Conservation (phyloP, 2,329 filamentous ascomycete genomes). For the Aspergillus sp. region DNA sequence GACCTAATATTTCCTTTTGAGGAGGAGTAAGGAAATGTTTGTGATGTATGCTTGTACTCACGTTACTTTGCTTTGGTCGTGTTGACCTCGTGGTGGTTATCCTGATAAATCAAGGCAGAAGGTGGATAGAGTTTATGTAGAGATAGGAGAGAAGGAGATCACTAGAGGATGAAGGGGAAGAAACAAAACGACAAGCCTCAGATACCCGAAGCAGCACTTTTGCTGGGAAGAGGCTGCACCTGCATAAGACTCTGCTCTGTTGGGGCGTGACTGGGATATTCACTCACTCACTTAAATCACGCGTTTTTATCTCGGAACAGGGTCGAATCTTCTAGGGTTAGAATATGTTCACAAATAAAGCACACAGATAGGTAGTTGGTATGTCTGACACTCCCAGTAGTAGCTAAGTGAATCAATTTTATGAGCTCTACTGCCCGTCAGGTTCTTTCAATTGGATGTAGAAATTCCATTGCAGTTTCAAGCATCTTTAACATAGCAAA, state of each 20-base stretch:
- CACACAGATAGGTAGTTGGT: not conserved
- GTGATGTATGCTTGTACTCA: not conserved
- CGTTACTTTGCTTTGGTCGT: not conserved
- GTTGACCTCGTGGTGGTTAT: not conserved
- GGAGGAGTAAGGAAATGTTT: not conserved
- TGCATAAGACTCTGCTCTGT: not conserved
- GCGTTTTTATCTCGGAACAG: not conserved
- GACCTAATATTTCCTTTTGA: not conserved
- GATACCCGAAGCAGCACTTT: not conserved
- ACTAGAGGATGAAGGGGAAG: not conserved
- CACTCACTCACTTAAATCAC: not conserved
- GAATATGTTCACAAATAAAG: not conserved
- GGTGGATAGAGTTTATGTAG: not conserved
- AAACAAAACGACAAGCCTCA: not conserved
- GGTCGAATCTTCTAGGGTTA: not conserved
- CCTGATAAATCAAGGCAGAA: not conserved
- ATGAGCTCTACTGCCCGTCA: not conserved
- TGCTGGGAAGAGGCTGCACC: not conserved
- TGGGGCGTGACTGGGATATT: not conserved
- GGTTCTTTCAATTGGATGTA: not conserved
- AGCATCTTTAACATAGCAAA: constrained; percentile 1
- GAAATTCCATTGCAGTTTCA: not conserved
- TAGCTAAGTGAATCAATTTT: not conserved
- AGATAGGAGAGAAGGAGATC: not conserved
- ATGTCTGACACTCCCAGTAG: not conserved